A percentile compares a stretch with the other conserved stretches of the same genome.
phyloP scores from a whole-genome alignment of 805 yeast genomes.

The Wickerhamomyces xylosicus region DNA sequence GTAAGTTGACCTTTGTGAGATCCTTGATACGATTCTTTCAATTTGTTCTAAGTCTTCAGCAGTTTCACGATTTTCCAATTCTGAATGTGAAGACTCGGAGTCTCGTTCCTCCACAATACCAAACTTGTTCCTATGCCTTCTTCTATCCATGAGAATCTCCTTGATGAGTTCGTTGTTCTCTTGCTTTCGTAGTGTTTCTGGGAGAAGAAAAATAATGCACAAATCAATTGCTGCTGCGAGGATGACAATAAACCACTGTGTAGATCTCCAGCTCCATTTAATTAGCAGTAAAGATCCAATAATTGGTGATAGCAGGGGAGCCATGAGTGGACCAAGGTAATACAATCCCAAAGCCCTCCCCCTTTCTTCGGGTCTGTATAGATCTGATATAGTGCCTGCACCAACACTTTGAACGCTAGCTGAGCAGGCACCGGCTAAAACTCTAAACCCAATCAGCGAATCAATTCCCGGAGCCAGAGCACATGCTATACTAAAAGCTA shows the following conservation, averaged over 20 bases:
- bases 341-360: constrained; percentile 75
- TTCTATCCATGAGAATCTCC: constrained; percentile 29
- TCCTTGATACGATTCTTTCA: constrained; percentile 12
- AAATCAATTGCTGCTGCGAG: constrained; percentile 44
- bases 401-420: constrained; percentile 86
- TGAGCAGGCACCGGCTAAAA: constrained; percentile 69
- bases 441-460: constrained; percentile 57
- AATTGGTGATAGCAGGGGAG: constrained; percentile 74
- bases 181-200: constrained; percentile 63
- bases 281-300: constrained; percentile 66
- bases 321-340: constrained; percentile 72
- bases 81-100: neutral
- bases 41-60: constrained; percentile 4
- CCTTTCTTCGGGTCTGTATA: constrained; percentile 55
- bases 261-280: constrained; percentile 80
- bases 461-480: constrained; percentile 53
- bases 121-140: constrained; percentile 10
- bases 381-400: constrained; percentile 77
- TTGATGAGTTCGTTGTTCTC: constrained; percentile 42
- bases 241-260: constrained; percentile 77
- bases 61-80: constrained; percentile 3
- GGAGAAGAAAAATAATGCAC: constrained; percentile 45
- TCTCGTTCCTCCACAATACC: constrained; percentile 4
- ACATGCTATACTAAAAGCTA: constrained; percentile 63
- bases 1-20: constrained; percentile 11